Conservation (phyloP, 345 rosid species). For the Ailanthus altissimus region DNA sequence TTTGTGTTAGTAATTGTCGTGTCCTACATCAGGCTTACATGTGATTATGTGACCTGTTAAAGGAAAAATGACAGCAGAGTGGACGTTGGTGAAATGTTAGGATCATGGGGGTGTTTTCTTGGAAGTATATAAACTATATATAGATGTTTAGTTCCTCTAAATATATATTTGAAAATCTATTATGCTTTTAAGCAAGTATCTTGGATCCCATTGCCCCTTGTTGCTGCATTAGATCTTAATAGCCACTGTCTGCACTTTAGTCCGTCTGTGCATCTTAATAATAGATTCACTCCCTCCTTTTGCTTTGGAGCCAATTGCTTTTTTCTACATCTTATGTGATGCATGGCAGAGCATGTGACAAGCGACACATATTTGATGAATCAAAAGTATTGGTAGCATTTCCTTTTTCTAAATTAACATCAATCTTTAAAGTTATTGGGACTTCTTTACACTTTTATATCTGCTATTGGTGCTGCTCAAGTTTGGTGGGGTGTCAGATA, state of each 20-base stretch:
- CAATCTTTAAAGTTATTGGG: neutral
- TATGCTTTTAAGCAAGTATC: neutral
- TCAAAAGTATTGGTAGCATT: neutral
- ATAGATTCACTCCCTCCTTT: neutral
- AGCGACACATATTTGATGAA: neutral
- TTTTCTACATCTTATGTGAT: neutral
- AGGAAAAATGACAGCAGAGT: neutral
- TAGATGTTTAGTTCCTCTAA: slow-evolving; percentile 2
- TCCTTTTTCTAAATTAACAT: neutral
- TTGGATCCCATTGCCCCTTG: neutral
- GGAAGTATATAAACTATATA: neutral
- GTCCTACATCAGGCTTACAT: neutral
- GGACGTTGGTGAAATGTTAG: neutral
- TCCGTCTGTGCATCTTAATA: slow-evolving; percentile 2
- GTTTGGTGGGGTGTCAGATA: neutral
- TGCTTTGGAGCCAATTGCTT: neutral
- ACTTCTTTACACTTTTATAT: neutral
- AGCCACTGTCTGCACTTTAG: neutral
- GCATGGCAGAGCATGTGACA: neutral
- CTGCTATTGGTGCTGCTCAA: neutral
- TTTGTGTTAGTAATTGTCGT: neutral
- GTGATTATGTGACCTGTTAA: neutral
- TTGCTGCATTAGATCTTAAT: neutral
- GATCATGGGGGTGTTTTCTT: neutral
- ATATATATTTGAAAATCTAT: neutral